Conservation (phyloP, 2,329 filamentous ascomycete genomes). For the Aspergillus luchuensis region DNA sequence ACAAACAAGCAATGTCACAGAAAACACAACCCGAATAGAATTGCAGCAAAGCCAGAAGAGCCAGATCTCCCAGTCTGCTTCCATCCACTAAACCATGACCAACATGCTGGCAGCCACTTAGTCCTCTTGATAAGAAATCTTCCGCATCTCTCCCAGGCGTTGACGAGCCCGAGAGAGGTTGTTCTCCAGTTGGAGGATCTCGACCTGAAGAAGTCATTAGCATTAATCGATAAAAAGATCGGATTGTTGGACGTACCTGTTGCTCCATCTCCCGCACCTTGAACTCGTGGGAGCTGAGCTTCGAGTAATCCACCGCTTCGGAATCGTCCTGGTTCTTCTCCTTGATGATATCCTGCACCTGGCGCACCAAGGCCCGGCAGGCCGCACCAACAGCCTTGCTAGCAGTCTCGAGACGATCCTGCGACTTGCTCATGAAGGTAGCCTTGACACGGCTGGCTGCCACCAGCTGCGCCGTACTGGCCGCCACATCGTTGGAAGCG, state of each 20-base stretch:
- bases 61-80: neutral
- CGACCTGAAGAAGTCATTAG: conserved; percentile 63
- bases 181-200: conserved; percentile 96
- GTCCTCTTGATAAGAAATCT: conserved; percentile 90
- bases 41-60: neutral
- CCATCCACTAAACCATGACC: neutral
- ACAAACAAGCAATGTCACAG: neutral
- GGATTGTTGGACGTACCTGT: conserved; percentile 65
- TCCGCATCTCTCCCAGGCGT: conserved; percentile 93
- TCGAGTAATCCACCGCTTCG: conserved; percentile 82
- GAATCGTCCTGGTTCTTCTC: conserved; percentile 76
- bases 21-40: neutral
- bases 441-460: conserved; percentile 96
- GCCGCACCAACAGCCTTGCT: conserved; percentile 90
- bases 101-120: conserved; percentile 22
- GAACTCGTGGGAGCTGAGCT: conserved; percentile 91
- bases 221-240: too few species aligned
- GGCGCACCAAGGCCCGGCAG: conserved; percentile 82
- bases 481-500: conserved; percentile 94
- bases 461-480: conserved; percentile 93
- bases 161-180: conserved; percentile 74
- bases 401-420: conserved; percentile 86
- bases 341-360: conserved; percentile 93
- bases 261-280: conserved; percentile 99
- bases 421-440: conserved; percentile 95